Evolutionary conservation across 1,139 yeast genomes (phyloP).

Genomic region (Taiozyma sp.): DNA sequence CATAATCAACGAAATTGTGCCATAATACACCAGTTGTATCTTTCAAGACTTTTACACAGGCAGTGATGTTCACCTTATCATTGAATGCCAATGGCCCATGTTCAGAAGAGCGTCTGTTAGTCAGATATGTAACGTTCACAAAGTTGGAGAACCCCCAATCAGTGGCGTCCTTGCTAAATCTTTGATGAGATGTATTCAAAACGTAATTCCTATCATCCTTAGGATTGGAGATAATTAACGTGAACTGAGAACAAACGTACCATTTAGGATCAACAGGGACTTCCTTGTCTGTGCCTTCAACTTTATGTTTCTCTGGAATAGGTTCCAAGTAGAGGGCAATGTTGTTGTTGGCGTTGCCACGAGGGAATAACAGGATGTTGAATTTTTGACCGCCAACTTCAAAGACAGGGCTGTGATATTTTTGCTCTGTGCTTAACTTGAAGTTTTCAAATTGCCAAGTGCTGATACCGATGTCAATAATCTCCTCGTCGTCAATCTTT

Average conservation of each 20-base stretch:
- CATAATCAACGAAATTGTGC: constrained; percentile 82
- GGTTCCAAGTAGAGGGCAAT: constrained; percentile 61
- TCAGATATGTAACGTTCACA: constrained; percentile 50
- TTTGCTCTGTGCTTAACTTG: constrained; percentile 43
- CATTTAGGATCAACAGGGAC: constrained; percentile 45
- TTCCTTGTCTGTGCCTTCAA: constrained; percentile 27
- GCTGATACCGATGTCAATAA: constrained; percentile 30
- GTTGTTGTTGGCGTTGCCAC: constrained; percentile 50
- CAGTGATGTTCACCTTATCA: constrained; percentile 64
- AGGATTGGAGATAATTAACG: constrained; percentile 82
- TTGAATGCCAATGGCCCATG: constrained; percentile 42
- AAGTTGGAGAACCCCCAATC: constrained; percentile 97
- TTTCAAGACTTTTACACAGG: constrained; percentile 67
- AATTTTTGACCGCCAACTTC: constrained; percentile 66
- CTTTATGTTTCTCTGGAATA: constrained; percentile 23
- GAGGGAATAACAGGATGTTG: constrained; percentile 74
- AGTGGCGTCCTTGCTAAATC: constrained; percentile 69
- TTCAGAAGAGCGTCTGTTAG: constrained; percentile 26
- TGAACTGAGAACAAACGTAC: constrained; percentile 90
- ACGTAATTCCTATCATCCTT: constrained; percentile 54
- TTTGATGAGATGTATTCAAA: constrained; percentile 67
- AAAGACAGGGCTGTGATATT: constrained; percentile 44
- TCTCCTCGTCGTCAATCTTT: constrained; percentile 32
- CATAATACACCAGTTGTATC: constrained; percentile 94
- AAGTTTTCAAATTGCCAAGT: constrained; percentile 81